A percentile compares a stretch with the other conserved stretches of the same genome.
phyloP scores from a whole-genome alignment of 345 rosid species.

The Euphorbia peplus region DNA sequence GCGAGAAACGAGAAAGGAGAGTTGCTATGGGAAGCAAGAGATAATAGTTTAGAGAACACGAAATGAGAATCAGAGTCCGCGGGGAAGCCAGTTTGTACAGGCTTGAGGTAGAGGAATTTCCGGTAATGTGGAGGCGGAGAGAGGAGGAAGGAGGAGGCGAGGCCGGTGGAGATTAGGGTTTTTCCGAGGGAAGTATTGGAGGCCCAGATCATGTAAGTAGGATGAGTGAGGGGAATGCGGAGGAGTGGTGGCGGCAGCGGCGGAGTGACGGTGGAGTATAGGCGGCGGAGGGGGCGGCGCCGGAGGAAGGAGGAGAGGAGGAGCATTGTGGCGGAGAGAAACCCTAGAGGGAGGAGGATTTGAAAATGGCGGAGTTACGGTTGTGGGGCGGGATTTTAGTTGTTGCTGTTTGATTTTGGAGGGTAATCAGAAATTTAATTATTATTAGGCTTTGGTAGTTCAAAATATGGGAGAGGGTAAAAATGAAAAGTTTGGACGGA shows the following conservation, averaged over 20 bases:
- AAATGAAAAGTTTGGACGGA: too few species aligned
- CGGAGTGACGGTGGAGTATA: constrained; percentile 9
- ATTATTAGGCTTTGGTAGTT: too few species aligned
- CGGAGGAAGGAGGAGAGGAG: not conserved
- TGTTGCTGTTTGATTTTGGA: not conserved
- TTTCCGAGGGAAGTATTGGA: constrained; percentile 91
- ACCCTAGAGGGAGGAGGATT: constrained; percentile 4
- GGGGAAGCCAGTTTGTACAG: constrained; percentile 91
- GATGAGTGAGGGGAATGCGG: constrained; percentile 54
- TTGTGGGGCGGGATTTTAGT: not conserved
- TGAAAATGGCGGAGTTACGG: not conserved
- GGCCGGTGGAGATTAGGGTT: constrained; percentile 92
- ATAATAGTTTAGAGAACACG: constrained; percentile 60
- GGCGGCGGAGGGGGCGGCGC: constrained; percentile 1
- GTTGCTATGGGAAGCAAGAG: constrained; percentile 50
- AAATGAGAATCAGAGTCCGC: constrained; percentile 83
- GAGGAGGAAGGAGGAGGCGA: constrained; percentile 78
- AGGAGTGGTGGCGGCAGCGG: constrained; percentile 15
- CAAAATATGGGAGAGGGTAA: too few species aligned
- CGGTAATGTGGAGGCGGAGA: constrained; percentile 27
- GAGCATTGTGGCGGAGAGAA: not conserved
- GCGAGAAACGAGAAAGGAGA: constrained; percentile 39
- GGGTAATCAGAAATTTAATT: too few species aligned
- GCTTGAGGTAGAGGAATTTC: constrained; percentile 74
- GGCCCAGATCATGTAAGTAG: constrained; percentile 71